Evolutionary conservation across 208 protist species (phyloP).

Genomic region (Leptomonas pyrrhocoris): DNA sequence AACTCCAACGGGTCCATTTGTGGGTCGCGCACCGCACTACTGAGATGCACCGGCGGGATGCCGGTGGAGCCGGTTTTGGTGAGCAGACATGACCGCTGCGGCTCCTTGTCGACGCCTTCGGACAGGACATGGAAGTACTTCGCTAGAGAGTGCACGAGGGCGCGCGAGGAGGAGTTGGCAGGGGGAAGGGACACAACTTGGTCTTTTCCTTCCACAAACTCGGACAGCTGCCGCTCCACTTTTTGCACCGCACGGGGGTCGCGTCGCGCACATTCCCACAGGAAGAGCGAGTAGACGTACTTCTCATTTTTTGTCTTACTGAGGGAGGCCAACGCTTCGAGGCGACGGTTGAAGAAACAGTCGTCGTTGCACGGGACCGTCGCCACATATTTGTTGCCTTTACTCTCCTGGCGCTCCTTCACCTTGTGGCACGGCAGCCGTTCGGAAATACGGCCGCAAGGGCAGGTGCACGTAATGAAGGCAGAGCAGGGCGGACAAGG

Average conservation of each 20-base stretch:
- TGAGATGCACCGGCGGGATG: slow-evolving; percentile 44
- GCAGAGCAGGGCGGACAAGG: slow-evolving; percentile 57
- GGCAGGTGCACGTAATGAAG: slow-evolving; percentile 44
- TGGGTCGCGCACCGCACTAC: slow-evolving; percentile 27
- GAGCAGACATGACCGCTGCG: slow-evolving; percentile 57
- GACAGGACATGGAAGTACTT: slow-evolving; percentile 65
- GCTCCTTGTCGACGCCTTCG: slow-evolving; percentile 55
- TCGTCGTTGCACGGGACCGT: slow-evolving; percentile 42
- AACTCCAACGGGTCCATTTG: slow-evolving; percentile 39
- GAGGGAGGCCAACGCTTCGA: slow-evolving; percentile 28
- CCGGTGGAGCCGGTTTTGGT: slow-evolving; percentile 46
- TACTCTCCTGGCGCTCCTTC: slow-evolving; percentile 23
- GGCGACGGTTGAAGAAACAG: slow-evolving; percentile 35
- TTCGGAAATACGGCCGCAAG: slow-evolving; percentile 48
- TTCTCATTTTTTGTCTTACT: slow-evolving; percentile 32
- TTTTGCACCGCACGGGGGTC: slow-evolving; percentile 31
- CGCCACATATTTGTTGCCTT: slow-evolving; percentile 28
- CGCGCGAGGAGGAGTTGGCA: slow-evolving; percentile 43
- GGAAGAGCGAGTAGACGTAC: slow-evolving; percentile 57
- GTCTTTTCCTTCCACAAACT: slow-evolving; percentile 45
- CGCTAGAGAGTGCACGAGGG: slow-evolving; percentile 59
- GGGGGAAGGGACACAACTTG: slow-evolving; percentile 48
- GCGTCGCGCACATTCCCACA: slow-evolving; percentile 50
- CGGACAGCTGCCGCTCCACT: slow-evolving; percentile 47
- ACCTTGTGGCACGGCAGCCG: slow-evolving; percentile 52